phyloP scores from a whole-genome alignment of 805 yeast species.

The Suhomyces sp. region DNA sequence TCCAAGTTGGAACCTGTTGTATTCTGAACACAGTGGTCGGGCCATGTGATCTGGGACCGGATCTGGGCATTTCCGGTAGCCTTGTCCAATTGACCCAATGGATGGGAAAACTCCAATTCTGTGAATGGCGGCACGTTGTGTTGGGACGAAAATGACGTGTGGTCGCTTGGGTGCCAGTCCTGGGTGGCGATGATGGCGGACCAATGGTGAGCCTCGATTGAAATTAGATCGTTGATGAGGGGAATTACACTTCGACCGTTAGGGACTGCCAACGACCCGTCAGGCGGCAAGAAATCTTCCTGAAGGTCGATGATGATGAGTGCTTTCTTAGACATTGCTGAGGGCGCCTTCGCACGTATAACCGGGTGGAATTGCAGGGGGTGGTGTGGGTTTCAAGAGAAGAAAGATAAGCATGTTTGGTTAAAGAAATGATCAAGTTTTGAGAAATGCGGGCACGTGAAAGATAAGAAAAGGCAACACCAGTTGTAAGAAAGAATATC shows the following conservation, averaged over 20 bases:
- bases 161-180: constrained; percentile 87
- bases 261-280: constrained; percentile 73
- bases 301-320: constrained; percentile 79
- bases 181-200: constrained; percentile 63
- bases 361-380: too few species aligned
- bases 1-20: constrained; percentile 68
- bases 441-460: too few species aligned
- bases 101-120: constrained; percentile 48
- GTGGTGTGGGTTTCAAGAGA: too few species aligned
- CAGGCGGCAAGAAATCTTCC: constrained; percentile 79
- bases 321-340: constrained; percentile 37
- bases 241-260: constrained; percentile 61
- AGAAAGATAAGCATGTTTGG: too few species aligned
- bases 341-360: too few species aligned
- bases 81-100: constrained; percentile 34
- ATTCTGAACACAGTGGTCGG: constrained; percentile 83
- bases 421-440: too few species aligned
- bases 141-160: constrained; percentile 76
- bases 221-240: constrained; percentile 48
- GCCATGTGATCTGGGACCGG: constrained; percentile 67
- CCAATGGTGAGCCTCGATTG: constrained; percentile 17
- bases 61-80: constrained; percentile 23
- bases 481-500: too few species aligned
- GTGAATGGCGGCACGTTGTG: constrained; percentile 57
- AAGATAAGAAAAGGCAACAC: too few species aligned